Evolutionary conservation across 1,284 basidiomycete species (phyloP).

Genomic region (Marasmius oreades): DNA sequence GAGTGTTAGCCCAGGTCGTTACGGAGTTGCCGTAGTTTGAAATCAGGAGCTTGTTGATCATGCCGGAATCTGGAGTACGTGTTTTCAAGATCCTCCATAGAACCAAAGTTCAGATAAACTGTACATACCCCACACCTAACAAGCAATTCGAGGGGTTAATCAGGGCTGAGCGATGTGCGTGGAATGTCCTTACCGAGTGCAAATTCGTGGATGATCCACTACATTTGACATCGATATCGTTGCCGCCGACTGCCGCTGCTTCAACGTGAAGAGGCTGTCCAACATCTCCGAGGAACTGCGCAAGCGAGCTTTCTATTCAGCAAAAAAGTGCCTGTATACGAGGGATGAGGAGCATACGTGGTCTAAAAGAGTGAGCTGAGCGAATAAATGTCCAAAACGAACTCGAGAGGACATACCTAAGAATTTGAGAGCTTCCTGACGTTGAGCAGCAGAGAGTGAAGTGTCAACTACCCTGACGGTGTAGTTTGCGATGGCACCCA

Average conservation of each 20-base stretch:
- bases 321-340: no score
- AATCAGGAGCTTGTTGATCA: constrained; percentile 41
- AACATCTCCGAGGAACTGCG: constrained; percentile 49
- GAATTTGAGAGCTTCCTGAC: constrained; percentile 50
- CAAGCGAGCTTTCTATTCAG: no score
- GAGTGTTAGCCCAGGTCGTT: constrained; percentile 39
- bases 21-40: constrained; percentile 36
- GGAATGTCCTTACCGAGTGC: constrained; percentile 38
- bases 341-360: constrained; percentile 26
- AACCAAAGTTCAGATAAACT: background rate
- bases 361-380: constrained; percentile 16
- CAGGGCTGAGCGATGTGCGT: background rate
- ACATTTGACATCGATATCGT: constrained; percentile 37
- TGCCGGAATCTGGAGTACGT: constrained; percentile 39
- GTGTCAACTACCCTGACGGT: constrained; percentile 45
- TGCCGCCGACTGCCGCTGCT: constrained; percentile 39
- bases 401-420: constrained; percentile 19
- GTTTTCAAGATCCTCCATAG: background rate
- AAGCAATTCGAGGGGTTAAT: background rate
- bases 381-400: background rate
- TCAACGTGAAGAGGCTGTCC: constrained; percentile 50
- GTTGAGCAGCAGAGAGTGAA: constrained; percentile 35
- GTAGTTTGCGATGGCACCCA: constrained; percentile 53
- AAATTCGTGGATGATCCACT: constrained; percentile 42
- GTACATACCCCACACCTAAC: constrained; percentile 30